Base-by-base conservation (phyloP, 2,329 filamentous ascomycete genomes). In the Colletotrichum simmondsii region DNA sequence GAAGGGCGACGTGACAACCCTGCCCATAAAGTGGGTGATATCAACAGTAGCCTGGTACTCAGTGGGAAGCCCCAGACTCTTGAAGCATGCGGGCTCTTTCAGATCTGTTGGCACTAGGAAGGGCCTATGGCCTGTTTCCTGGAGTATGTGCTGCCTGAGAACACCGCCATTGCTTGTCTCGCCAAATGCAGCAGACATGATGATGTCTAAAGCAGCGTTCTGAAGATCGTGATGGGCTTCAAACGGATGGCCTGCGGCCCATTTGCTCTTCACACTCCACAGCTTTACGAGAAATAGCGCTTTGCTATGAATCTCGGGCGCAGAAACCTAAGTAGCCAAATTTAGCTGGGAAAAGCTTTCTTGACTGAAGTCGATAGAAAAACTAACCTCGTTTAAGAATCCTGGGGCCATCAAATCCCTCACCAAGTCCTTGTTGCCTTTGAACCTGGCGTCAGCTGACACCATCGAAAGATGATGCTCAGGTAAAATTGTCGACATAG, bases 381-480 rank as follows among this genome's bases (percentile, higher is more conserved):
- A 4, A 35, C 64, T 68, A 7, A 65, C 74, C 35, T 75, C 73
- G 56, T 81, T 75, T 24, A 84, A 72, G 62, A 85, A 84, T 11
- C 63, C 75, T 0, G 81, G 79, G 2, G 81, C 77, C 83, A 84
- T 84, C n/a, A 84, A 72, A 53, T 84, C 82, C 59, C 77, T 76
- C 6, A 82, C 72, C 4, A 84, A 77, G 56, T 80, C 78, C 65
- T 77, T 81, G 65, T 83, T 80, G 12, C 54, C 61, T 72, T 79
- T 81, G 75, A 81, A 81, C 3, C 77, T 74, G 6, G 80, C 78
- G 57, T 83, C 79, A 3, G 74, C 64, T 2, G 80, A 78, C 54
- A 75, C 65, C 80, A 83, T 81, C 5, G 75, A 75, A 62, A 84
- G 79, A 72, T 83, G 83, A 37, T 80, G 77, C 26, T 79, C 68